A percentile compares a stretch with the other conserved stretches of the same genome.
These are phyloP conservation scores for Suillus brevipes DNA, from an alignment of 768 basidiomycete genomes.

Conservation along the genomic window DNA sequence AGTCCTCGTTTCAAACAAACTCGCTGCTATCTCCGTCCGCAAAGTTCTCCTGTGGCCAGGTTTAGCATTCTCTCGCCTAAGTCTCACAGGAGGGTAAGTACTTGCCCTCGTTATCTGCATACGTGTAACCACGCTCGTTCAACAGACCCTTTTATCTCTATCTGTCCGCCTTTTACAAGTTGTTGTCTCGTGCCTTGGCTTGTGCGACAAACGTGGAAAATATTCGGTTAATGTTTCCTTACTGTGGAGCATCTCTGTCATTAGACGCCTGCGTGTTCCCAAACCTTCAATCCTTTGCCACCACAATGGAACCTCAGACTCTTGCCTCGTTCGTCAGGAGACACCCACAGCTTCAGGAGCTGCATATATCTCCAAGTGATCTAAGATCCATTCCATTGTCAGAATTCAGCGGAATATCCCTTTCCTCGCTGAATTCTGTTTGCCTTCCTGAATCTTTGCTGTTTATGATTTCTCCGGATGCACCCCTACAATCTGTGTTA, in stretches of 20 bases:
- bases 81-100: not conserved
- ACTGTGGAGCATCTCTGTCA: constrained; percentile 2
- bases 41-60: constrained; percentile 4
- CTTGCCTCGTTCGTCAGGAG: constrained; percentile 7
- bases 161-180: constrained; percentile 7
- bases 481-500: constrained; percentile 2
- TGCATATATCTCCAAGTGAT: constrained; percentile 7
- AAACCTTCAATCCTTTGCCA: constrained; percentile 6
- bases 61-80: not conserved
- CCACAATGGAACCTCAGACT: constrained; percentile 3
- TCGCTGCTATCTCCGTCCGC: constrained; percentile 9
- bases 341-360: constrained; percentile 4
- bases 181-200: not conserved
- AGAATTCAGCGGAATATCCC: constrained; percentile 7
- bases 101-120: not conserved
- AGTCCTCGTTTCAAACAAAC: constrained; percentile 8
- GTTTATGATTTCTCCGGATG: constrained; percentile 6
- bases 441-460: constrained; percentile 4
- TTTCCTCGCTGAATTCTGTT: not conserved
- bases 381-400: not conserved
- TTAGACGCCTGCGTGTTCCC: constrained; percentile 5
- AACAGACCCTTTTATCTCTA: constrained; percentile 9
- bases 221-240: constrained; percentile 9
- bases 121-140: not conserved
- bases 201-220: not conserved